Evolutionary conservation across 192 early-diverging fungal genomes (phyloP).

Genomic region (Backusella luteola): DNA sequence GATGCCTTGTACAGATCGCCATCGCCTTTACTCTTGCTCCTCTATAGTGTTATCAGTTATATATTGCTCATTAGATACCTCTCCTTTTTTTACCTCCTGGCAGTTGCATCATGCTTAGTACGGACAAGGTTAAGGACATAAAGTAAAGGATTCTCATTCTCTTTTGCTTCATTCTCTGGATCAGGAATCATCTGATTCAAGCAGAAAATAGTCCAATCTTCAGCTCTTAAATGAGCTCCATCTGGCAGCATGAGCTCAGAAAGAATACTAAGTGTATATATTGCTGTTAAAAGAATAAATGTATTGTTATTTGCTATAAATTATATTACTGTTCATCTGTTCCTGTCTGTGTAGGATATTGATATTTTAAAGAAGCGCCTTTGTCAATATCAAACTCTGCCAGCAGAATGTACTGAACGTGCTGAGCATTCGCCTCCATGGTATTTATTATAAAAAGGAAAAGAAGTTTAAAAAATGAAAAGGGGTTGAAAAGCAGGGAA

Average conservation of each 20-base stretch:
- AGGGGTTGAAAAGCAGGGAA: not conserved
- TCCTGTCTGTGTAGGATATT: slow-evolving; percentile 82
- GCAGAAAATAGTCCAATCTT: slow-evolving; percentile 94
- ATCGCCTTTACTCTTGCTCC: slow-evolving; percentile 93
- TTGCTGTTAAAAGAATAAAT: not conserved
- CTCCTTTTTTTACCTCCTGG: slow-evolving; percentile 47
- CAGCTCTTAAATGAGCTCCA: slow-evolving; percentile 88
- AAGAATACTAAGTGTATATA: slow-evolving; percentile 50
- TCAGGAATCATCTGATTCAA: slow-evolving; percentile 72
- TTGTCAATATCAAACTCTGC: slow-evolving; percentile 97
- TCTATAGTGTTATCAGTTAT: slow-evolving; percentile 38
- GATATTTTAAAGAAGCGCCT: slow-evolving; percentile 82
- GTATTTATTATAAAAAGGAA: not conserved
- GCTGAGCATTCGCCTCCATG: slow-evolving; percentile 9
- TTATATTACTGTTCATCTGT: slow-evolving; percentile 75
- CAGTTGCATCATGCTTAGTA: slow-evolving; percentile 83
- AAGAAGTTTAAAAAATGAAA: not conserved
- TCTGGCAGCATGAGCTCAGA: slow-evolving; percentile 98
- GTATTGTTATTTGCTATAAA: not conserved
- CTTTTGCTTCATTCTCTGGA: slow-evolving; percentile 21
- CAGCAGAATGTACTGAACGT: slow-evolving; percentile 84
- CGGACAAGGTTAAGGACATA: slow-evolving; percentile 92
- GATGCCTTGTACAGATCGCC: slow-evolving; percentile 88
- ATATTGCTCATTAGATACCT: not conserved
- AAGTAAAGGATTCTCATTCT: slow-evolving; percentile 63